A percentile compares a stretch with the other conserved stretches of the same genome.
phyloP scores from a whole-genome alignment of 2,329 filamentous ascomycete genomes.

The Hymenoscyphus salicellus region DNA sequence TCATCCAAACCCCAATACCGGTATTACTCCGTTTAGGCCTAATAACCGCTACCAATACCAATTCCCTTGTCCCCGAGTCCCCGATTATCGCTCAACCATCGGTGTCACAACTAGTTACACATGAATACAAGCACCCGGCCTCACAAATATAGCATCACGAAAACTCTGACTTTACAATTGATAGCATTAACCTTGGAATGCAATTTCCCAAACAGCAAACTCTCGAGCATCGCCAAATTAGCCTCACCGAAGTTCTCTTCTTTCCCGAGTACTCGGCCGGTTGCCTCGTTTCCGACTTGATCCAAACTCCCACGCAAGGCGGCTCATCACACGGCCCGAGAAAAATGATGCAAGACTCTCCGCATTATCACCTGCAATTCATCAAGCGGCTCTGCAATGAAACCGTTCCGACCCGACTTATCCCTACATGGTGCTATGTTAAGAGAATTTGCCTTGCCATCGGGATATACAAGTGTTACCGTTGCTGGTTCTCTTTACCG shows the following conservation, averaged over 20 bases:
- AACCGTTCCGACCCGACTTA: neutral
- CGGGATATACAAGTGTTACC: neutral
- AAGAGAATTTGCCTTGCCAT: neutral
- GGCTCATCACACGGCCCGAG: neutral
- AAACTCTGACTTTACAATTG: neutral
- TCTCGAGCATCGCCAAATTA: neutral
- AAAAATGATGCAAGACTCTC: neutral
- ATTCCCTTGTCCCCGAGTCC: neutral
- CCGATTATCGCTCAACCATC: neutral
- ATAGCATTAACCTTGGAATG: neutral
- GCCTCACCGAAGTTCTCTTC: neutral
- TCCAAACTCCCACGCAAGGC: neutral
- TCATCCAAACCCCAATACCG: too few species aligned
- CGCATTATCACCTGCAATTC: neutral
- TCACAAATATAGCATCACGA: neutral
- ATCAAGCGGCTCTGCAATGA: neutral
- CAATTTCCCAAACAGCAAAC: neutral
- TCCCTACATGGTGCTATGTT: neutral
- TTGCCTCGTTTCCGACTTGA: neutral
- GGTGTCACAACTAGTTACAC: neutral
- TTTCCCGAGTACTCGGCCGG: neutral
- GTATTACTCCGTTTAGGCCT: too few species aligned
- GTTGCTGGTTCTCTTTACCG: neutral
- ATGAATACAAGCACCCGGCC: neutral
- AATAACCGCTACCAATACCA: neutral